Evolutionary conservation across 805 yeast species (phyloP), one percentile per base, ranked within the genome.

Genomic region (Starmerella potacharoeniae): DNA sequence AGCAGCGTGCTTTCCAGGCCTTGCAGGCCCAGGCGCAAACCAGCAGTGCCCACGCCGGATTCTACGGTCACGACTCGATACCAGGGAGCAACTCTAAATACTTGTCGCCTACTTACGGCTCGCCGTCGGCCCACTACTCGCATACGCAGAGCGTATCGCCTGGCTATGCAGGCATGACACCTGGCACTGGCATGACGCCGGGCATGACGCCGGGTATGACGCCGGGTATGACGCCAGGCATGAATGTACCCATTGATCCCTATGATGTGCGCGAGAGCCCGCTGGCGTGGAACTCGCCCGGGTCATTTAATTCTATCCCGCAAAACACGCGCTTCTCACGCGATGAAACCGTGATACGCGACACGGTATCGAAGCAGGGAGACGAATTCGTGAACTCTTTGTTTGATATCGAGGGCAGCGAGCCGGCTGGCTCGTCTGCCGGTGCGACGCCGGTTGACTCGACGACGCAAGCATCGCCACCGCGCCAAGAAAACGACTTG

Each of bases 401-500:
- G 37, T 55, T 60, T 31, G 57, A 61, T 30, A 52, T 54, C 8
- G 61, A 59, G 13, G 56, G 43, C 37, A 37, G 41, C 11, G 39
- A 53, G 30, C 29, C 31, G 16, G 48, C 41, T 14, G 39, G 29
- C 16, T 31, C 39, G 16, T 22, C 33, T 10, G 14, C 31, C 34
- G 33, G 41, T 11, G 76, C 84, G 9, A 14, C 40, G n/a, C 17
- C 43, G 5, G 31, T 9, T 6, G 28, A 39, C 5, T 52, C 55
- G 4, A 17, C 49, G 4, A 16, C 49, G 6, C 31, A 36, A 5
- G 16, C 35, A 3, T 43, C 40, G 4, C 36, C 33, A 1, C 44
- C 22, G 22, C 30, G 53, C 31, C 47, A 35, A n/a, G 43, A 42
- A 28, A 35, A 13, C 22, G 95, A 89, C 61, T 71, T 90, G 62